Evolutionary conservation across 345 rosid genomes (phyloP).

Genomic region (Salix arbutifolia): DNA sequence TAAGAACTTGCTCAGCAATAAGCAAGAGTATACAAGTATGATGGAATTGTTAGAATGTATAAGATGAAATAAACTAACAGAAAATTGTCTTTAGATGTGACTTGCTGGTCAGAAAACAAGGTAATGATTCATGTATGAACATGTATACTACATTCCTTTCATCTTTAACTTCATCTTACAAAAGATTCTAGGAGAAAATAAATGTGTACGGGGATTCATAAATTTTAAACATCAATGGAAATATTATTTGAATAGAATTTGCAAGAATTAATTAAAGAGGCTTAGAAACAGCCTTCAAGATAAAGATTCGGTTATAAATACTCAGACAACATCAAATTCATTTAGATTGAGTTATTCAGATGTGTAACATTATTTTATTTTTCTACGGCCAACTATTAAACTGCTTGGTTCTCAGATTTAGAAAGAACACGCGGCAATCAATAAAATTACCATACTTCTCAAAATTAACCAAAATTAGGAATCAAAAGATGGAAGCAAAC

Average conservation of each 20-base stretch:
- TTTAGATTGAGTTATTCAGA: neutral
- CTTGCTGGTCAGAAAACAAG: too few relatives aligned
- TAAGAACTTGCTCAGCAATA: neutral
- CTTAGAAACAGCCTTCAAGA: neutral
- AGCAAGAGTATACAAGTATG: neutral
- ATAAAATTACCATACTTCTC: neutral
- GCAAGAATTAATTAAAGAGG: neutral
- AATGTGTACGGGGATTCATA: neutral
- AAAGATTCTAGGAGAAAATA: neutral
- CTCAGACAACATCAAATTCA: neutral
- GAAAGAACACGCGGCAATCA: neutral
- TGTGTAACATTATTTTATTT: neutral
- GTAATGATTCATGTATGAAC: too few relatives aligned
- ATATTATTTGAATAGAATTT: neutral
- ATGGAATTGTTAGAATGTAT: neutral
- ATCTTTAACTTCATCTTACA: neutral
- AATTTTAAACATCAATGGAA: neutral
- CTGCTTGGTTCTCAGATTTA: neutral
- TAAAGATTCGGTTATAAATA: neutral
- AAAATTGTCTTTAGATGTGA: neutral
- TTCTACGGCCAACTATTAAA: neutral
- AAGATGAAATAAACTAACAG: neutral
- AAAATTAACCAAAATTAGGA: neutral
- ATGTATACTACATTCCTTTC: neutral
- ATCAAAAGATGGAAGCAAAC: slow-evolving; percentile 4